A percentile compares a stretch with the other conserved stretches of the same genome.
Conservation (phyloP, 306 rosid genomes). For the Neltuma alba region DNA sequence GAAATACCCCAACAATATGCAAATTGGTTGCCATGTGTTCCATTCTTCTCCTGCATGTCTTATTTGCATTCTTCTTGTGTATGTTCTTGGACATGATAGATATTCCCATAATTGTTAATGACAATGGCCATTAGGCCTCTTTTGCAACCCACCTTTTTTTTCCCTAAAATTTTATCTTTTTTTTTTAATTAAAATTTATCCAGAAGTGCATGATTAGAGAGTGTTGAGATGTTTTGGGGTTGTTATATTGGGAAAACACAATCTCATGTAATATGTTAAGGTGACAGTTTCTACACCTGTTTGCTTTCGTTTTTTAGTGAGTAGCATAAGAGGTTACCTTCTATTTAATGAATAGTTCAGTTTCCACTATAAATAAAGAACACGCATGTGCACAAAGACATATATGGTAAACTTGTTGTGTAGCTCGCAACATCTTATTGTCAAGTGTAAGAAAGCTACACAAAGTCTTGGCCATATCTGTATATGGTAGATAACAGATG, state of each 20-base stretch:
- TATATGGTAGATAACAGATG: not conserved
- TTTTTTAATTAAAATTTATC: not conserved
- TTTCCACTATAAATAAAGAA: not conserved
- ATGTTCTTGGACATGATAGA: not conserved
- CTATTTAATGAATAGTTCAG: not conserved
- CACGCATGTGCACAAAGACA: not conserved
- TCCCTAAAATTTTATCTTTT: no score
- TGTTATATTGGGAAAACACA: not conserved
- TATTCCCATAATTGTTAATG: not conserved
- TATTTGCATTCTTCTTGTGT: not conserved
- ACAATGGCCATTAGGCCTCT: not conserved
- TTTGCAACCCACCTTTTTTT: not conserved
- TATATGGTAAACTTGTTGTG: not conserved
- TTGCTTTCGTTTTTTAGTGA: not conserved
- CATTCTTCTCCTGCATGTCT: not conserved
- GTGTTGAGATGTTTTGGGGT: not conserved
- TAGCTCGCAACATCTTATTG: not conserved
- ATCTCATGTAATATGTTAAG: not conserved
- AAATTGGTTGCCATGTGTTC: not conserved
- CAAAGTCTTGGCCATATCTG: not conserved
- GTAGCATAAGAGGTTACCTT: not conserved
- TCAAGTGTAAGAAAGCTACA: not conserved
- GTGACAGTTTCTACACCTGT: not conserved
- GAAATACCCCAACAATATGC: no score
- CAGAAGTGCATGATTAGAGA: not conserved